Base-by-base conservation (phyloP, 441 rosid species). In the Theobroma grandiflorum region DNA sequence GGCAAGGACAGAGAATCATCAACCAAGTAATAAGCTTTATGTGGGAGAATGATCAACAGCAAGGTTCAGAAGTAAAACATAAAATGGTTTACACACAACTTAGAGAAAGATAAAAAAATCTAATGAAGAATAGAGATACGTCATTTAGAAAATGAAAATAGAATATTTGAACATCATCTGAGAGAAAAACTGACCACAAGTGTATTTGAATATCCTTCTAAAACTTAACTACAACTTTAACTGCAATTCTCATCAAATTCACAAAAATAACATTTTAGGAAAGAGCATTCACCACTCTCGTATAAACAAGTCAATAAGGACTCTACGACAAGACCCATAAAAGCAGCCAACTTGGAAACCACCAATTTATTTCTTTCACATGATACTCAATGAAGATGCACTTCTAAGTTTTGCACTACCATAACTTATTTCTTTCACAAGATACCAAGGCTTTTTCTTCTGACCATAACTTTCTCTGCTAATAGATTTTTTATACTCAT, bases 261-360 rank as follows among this genome's bases (percentile, higher is more conserved):
- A 45, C 73, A 69, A 47, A 69, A 43, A n/a, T 6, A 47, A 6
- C n/a, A 47, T 8, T 22, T 69, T n/a, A 47, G 22, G 55, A 69
- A 69, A 47, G 14, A n/a, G 40, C 57, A 16, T 16, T 33, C 40
- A 37, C 52, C 38, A 43, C 31, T 75, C 55, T 22, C 1, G 3
- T 43, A 26, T 26, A 42, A 61, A 75, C 31, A 75, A 61, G 69
- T 49, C 22, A 75, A 75, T 22, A 61, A 38, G 62, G 59, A 42
- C 9, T 10, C 70, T 75, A 49, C 31, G 4, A 35, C 8, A 42
- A 20, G 38, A 20, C 3, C 38, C 9, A 53, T 53, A 53, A 53
- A 52, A 35, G 4, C 6, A 18, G 31, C 31, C 31, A 26, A 26
- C 31, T 26, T 26, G 31, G 31, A 52, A 52, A 10, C 14, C 59